Conservation (phyloP, 2,329 filamentous ascomycete genomes). For the Epichloe bromicola region DNA sequence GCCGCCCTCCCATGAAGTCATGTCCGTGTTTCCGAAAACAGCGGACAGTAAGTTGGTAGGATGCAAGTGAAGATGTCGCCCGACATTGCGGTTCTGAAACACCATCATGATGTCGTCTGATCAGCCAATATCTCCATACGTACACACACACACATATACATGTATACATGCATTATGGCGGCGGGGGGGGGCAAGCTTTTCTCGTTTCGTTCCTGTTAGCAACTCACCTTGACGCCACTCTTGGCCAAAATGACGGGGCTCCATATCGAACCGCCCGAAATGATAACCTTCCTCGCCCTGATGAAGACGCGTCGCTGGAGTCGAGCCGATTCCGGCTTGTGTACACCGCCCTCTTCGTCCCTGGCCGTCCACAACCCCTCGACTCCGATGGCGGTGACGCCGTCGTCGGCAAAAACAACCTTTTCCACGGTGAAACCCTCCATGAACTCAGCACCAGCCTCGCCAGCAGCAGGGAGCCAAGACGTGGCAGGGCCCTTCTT, state of each 20-base stretch:
- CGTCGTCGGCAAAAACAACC: slow-evolving; percentile 51
- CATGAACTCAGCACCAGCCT: slow-evolving; percentile 65
- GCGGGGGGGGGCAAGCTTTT: no score
- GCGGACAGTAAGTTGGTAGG: slow-evolving; percentile 49
- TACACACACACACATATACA: no score
- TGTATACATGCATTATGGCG: no score
- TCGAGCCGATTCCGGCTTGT: slow-evolving; percentile 34
- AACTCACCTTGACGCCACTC: slow-evolving; percentile 55
- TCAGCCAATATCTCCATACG: no score
- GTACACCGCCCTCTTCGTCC: slow-evolving; percentile 46
- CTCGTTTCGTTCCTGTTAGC: background rate
- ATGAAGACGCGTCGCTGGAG: slow-evolving; percentile 51
- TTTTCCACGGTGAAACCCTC: slow-evolving; percentile 66
- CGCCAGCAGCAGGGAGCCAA: slow-evolving; percentile 68
- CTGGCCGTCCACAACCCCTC: slow-evolving; percentile 63
- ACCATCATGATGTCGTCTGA: background rate
- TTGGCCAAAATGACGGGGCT: slow-evolving; percentile 64
- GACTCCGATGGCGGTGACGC: slow-evolving; percentile 54
- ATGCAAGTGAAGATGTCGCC: slow-evolving; percentile 70
- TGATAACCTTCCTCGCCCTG: slow-evolving; percentile 66
- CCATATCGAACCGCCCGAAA: slow-evolving; percentile 65
- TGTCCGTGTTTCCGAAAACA: slow-evolving; percentile 51
- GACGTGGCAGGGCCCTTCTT: slow-evolving; percentile 70
- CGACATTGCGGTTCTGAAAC: slow-evolving; percentile 60
- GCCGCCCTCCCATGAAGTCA: slow-evolving; percentile 58